Evolutionary conservation across 805 yeast genomes (phyloP).

Genomic region (Pichia manshurica): DNA sequence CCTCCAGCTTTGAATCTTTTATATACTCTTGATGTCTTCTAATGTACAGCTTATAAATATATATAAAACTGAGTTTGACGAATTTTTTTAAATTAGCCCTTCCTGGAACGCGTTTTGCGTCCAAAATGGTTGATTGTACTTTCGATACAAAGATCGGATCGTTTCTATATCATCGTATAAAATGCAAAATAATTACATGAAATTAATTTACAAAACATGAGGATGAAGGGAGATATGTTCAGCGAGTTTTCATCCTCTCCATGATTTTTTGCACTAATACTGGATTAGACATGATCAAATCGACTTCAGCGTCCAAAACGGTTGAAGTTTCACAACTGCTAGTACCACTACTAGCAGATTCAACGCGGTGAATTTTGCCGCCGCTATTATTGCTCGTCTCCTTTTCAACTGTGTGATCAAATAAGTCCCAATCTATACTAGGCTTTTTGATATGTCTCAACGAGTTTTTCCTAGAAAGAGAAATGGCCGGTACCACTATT

Average conservation of each 20-base stretch:
- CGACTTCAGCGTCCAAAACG: conserved; percentile 15
- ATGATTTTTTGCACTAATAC: conserved; percentile 15
- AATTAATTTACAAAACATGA: not conserved
- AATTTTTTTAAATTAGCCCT: no score
- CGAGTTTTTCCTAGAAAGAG: conserved; percentile 11
- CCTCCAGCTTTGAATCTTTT: no score
- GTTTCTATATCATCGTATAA: no score
- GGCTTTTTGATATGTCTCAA: conserved; percentile 15
- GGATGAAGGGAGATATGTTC: not conserved
- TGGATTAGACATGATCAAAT: conserved; percentile 18
- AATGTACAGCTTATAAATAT: no score
- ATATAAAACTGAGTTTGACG: no score
- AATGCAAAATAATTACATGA: no score
- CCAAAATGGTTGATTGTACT: no score
- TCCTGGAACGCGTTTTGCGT: no score
- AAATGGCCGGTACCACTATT: conserved; percentile 7
- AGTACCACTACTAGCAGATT: conserved; percentile 11
- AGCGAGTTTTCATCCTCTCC: not conserved
- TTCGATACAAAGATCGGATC: no score
- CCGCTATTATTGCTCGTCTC: not conserved
- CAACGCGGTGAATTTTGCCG: not conserved
- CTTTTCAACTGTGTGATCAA: conserved; percentile 7
- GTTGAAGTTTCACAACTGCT: conserved; percentile 5
- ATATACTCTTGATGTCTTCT: no score
- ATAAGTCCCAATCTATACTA: conserved; percentile 19